Conservation (phyloP, 2,329 filamentous ascomycete genomes). For the Cordyceps farinosa region DNA sequence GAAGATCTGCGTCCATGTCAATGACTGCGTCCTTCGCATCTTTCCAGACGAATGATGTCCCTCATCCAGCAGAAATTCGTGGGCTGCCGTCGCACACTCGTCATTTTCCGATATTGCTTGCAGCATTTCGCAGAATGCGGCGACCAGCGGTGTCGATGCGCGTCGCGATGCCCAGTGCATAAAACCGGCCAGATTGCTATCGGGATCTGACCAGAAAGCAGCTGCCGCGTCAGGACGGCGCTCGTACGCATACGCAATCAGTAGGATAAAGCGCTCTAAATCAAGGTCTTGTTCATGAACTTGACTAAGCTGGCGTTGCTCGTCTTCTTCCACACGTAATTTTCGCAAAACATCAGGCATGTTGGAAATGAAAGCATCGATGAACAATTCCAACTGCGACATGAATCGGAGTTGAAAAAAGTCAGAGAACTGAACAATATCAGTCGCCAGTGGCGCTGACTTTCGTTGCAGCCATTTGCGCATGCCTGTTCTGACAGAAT, state of each 20-base stretch:
- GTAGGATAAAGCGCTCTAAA: slow-evolving; percentile 84
- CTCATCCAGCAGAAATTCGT: slow-evolving; percentile 88
- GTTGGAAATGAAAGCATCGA: slow-evolving; percentile 91
- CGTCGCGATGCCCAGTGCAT: slow-evolving; percentile 95
- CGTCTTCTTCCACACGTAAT: slow-evolving; percentile 84
- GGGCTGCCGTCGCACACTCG: slow-evolving; percentile 77
- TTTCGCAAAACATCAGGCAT: slow-evolving; percentile 88
- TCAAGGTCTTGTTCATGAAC: slow-evolving; percentile 65
- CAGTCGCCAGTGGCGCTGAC: slow-evolving; percentile 63
- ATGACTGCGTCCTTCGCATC: slow-evolving; percentile 74
- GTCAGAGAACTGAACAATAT: slow-evolving; percentile 64
- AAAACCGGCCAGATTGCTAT: slow-evolving; percentile 91
- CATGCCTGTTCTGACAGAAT: slow-evolving; percentile 78
- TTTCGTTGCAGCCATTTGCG: slow-evolving; percentile 80
- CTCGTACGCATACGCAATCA: slow-evolving; percentile 90
- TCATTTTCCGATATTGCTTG: slow-evolving; percentile 81
- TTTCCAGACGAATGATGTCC: slow-evolving; percentile 69
- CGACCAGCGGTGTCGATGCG: slow-evolving; percentile 92
- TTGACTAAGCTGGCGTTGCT: slow-evolving; percentile 69
- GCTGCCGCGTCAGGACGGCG: slow-evolving; percentile 78
- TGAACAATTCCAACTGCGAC: slow-evolving; percentile 79
- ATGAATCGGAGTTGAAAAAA: slow-evolving; percentile 72
- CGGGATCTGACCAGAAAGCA: slow-evolving; percentile 87
- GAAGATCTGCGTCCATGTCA: slow-evolving; percentile 93
- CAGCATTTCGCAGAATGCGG: slow-evolving; percentile 94